Base-by-base conservation (phyloP, 2,329 filamentous ascomycete species). In the Diatrype stigma region DNA sequence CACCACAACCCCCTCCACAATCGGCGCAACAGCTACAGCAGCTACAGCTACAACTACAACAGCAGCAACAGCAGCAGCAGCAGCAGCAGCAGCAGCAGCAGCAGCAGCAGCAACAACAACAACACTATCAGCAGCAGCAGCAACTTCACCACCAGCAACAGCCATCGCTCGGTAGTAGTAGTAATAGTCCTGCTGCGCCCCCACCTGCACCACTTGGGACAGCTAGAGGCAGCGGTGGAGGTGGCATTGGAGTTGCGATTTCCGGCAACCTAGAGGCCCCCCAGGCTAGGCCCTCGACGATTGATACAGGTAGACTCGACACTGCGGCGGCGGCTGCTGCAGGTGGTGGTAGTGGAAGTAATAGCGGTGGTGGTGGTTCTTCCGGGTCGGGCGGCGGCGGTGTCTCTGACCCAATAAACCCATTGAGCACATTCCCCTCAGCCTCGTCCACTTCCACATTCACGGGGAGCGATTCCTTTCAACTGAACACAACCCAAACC, bases 1-100 rank as follows among this genome's bases (percentile, higher is more conserved):
- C 79, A 81, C 70, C 77, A 79, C 64, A 74, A 75, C 57, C 72
- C 81, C 61, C 70, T 71, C 61, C 78, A 78, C 64, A 66, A 70
- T 60, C 68, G 63, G 45, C 69, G 60, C 68, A 63, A 55, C 67
- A 62, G 50, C 57, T 51, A 49, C 51, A 48, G n/a, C 51, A 57
- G 21, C 55, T 51, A 11, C 50, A 50, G n/a, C 56, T 57, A 28
- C 56, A 60, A 48, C 58, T 60, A 46, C 62, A 60, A 51, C 63
- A 68, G 50, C 64, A 70, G 63, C 64, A 65, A 49, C 53, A 54
- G 38, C 47, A 54, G 32, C 22, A 51, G 51, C 50, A 56, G 47
- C 51, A 59, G 11, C 51, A 53, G 40, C 51, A 48, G 14, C 51
- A 57, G 17, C 54, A 53, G 10, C 50, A 50, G 16, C 56, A 58